Base-by-base conservation (phyloP, 2,329 filamentous ascomycete genomes). In the Colletotrichum acutatum region DNA sequence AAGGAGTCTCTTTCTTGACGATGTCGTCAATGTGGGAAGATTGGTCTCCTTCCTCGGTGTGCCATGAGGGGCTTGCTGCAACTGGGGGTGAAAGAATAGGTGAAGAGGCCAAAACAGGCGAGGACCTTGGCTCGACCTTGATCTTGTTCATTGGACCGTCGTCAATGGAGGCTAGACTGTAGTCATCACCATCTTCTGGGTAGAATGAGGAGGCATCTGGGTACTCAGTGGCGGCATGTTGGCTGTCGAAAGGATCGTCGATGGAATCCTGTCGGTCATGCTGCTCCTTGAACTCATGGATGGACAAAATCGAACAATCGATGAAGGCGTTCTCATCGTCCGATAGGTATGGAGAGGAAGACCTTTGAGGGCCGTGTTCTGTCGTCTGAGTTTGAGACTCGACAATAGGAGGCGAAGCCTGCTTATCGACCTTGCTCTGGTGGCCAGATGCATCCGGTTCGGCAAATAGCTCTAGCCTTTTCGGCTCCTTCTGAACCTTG, bases 151-250 rank as follows among this genome's bases (percentile, higher is more conserved):
- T 59, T 5, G 32, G 58, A 7, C 49, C 64, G 11, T 46, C 22
- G 8, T 65, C 62, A 1, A 22, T 22, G 14, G 61, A 46, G 14
- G 54, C 28, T 16, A 34, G 16, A 24, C 26, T 26, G 34, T 61
- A 62, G 12, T 32, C 22, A 24, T 46, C 49, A 30, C 54, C 66
- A 16, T 73, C 71, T 12, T 73, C 61, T 16, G 71, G 71, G 22
- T 73, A 73, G 61, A 73, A 71, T 12, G 67, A 73, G 14, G 71
- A 73, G 28, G 71, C 37, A 30, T 71, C 61, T 12, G 49, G 67
- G 30, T 22, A 66, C 24, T 71, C 37, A 57, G 28, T n/a, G 9
- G 60, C 56, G 19, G 24, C 19, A 30, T 66, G 53, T 9, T 63
- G 59, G 46, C 37, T 52, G 12, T 42, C 22, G 14, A 72, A 63